A percentile compares a stretch with the other conserved stretches of the same genome.
phyloP scores from a whole-genome alignment of 306 rosid genomes.

The Elaeagnus macrophylla region DNA sequence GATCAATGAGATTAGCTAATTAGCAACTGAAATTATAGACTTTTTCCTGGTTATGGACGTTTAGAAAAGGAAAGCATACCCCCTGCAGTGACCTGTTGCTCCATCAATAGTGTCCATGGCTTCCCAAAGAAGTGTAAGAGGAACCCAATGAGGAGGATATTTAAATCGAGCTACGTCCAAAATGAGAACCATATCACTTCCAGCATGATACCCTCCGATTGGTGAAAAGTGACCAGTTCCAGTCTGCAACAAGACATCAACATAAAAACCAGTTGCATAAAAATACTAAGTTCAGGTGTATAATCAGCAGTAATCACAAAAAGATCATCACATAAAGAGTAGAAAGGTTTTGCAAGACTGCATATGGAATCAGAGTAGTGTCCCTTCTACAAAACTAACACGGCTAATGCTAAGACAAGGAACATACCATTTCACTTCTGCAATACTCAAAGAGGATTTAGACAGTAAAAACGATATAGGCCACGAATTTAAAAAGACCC shows the following conservation, averaged over 20 bases:
- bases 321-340: background rate
- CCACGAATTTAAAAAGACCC: too few relatives aligned
- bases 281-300: background rate
- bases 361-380: too few relatives aligned
- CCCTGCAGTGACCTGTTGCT: slow-evolving; percentile 56
- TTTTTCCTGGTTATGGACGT: too few relatives aligned
- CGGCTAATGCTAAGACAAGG: too few relatives aligned
- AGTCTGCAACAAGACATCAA: slow-evolving; percentile 37
- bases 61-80: slow-evolving; percentile 32
- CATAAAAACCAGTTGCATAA: background rate
- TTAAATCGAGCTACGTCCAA: slow-evolving; percentile 95
- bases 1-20: too few relatives aligned
- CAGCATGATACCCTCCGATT: slow-evolving; percentile 84
- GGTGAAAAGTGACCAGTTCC: slow-evolving; percentile 98
- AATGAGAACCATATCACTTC: slow-evolving; percentile 77
- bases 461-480: too few relatives aligned
- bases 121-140: slow-evolving; percentile 73
- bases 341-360: background rate
- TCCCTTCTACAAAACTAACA: too few relatives aligned
- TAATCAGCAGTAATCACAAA: background rate
- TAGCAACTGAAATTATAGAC: too few relatives aligned
- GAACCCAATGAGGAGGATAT: slow-evolving; percentile 99
- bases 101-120: slow-evolving; percentile 66
- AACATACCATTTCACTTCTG: too few relatives aligned
- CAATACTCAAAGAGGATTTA: too few relatives aligned